Conservation (phyloP, 768 basidiomycete species). For the Lyophyllum semitale region DNA sequence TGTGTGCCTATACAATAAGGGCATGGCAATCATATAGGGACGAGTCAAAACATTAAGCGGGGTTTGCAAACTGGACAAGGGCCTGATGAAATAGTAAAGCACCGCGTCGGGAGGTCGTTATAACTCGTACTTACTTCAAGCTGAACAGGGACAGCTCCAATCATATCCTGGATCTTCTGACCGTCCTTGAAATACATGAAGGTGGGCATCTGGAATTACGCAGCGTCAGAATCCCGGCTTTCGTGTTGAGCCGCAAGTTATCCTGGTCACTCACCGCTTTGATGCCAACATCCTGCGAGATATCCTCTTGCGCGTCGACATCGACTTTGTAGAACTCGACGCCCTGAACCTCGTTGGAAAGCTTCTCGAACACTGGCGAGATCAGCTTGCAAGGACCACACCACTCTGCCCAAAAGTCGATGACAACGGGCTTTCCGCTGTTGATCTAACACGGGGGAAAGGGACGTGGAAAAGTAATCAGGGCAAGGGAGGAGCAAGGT, state of each 20-base stretch:
- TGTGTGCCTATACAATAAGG: neutral
- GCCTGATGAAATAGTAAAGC: neutral
- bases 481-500: neutral
- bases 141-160: neutral
- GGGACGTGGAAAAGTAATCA: neutral
- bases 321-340: slow-evolving; percentile 75
- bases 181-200: neutral
- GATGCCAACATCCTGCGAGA: neutral
- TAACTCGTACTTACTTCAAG: neutral
- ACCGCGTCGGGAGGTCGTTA: neutral
- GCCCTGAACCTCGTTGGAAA: slow-evolving; percentile 37
- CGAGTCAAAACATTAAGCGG: no score
- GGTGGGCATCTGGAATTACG: neutral
- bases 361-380: slow-evolving; percentile 64
- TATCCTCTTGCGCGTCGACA: slow-evolving; percentile 26
- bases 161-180: neutral
- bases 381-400: slow-evolving; percentile 72
- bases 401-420: slow-evolving; percentile 82
- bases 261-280: neutral
- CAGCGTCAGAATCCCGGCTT: neutral
- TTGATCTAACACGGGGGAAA: slow-evolving; percentile 37
- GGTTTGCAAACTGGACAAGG: no score
- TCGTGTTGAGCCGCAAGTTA: neutral
- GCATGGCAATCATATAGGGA: neutral
- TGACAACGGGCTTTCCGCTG: slow-evolving; percentile 45